Evolutionary conservation across 2,329 filamentous ascomycete species (phyloP), one percentile per base, ranked within the genome.

Genomic region (Blastomyces gilchristii): DNA sequence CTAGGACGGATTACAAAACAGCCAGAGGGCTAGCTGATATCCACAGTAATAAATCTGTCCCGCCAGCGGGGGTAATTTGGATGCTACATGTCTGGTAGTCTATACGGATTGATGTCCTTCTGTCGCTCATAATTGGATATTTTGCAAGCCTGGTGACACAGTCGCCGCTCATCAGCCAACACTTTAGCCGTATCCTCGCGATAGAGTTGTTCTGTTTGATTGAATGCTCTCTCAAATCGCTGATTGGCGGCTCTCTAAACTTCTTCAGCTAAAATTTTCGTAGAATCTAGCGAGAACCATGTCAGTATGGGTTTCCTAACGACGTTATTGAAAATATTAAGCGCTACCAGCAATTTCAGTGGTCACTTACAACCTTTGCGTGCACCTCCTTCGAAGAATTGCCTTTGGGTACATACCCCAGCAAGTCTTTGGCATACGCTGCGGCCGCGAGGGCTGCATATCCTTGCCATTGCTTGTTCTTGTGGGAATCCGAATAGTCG

Each of bases 61-160:
- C 31, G 6, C 31, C 31, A 34, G 7, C 31, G 31, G 31, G 3
- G 31, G 31, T 34, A 34, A 8, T 34, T 8, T 6, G 31, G 31
- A 34, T 8, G 31, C n/a, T 68, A 76, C n/a, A 74, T 76, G 25
- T 71, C 72, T 25, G 58, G 47, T 0, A 68, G 69, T 43, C 69
- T 67, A 54, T 65, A 63, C 0, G 70, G 70, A 58, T 74, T 75
- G 56, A 72, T 68, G 47, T 75, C 68, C 66, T 75, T 76, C 41
- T 68, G 64, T 18, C 67, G 28, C 60, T 70, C 67, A 56, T 75
- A 75, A 9, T 60, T 65, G 2, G 63, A 67, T 1, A 64, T 68
- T 61, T 72, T 71, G 60, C 74, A 71, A 8, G 34, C 45, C 59
- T 65, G 67, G n/a, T 70, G 68, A 60, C 67, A 72, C 69, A 71